These are phyloP conservation scores for Daldinia decipiens DNA, from an alignment of 495 filamentous ascomycete genomes.

Conservation along the genomic window DNA sequence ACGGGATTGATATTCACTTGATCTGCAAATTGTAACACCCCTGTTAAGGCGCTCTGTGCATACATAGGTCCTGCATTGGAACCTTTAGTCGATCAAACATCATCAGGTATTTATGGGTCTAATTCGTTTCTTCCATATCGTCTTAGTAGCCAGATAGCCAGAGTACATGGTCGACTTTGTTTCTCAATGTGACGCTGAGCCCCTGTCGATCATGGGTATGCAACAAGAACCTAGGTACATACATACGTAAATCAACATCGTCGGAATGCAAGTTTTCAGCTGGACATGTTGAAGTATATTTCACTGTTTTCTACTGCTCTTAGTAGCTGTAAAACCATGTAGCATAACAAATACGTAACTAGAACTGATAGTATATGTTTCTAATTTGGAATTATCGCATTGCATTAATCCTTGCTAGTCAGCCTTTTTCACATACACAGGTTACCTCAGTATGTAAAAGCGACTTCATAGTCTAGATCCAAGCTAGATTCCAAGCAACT, in stretches of 20 bases:
- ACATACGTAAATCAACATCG: not conserved
- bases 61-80: conserved; percentile 20
- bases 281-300: not conserved
- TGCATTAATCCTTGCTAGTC: too few species aligned
- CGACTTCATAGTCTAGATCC: not conserved
- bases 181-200: conserved; percentile 28
- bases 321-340: too few species aligned
- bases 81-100: conserved; percentile 37
- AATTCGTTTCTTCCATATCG: conserved; percentile 22
- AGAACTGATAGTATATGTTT: too few species aligned
- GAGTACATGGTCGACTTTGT: conserved; percentile 4
- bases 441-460: too few species aligned
- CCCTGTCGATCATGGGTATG: conserved; percentile 28
- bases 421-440: too few species aligned
- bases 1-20: conserved; percentile 38
- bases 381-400: too few species aligned
- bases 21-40: conserved; percentile 19
- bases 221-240: conserved; percentile 9
- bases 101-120: conserved; percentile 18
- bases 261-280: not conserved
- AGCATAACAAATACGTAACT: too few species aligned
- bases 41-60: not conserved
- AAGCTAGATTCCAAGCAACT: not conserved
- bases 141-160: conserved; percentile 29
- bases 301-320: too few species aligned